phyloP scores from a whole-genome alignment of 2,329 filamentous ascomycete species.

The Pseudogymnoascus sp. region DNA sequence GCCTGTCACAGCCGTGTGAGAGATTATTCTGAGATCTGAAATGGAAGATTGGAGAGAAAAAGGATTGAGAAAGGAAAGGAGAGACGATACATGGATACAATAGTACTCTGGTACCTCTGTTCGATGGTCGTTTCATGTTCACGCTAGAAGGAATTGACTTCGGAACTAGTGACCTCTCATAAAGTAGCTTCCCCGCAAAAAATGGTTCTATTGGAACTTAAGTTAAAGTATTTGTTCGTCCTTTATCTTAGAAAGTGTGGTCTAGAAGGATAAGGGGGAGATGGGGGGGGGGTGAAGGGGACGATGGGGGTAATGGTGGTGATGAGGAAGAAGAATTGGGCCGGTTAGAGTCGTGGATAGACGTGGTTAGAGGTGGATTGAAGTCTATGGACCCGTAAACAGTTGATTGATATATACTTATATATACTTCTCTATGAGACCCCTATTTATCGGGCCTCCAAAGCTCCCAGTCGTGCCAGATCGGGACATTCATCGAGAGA shows the following conservation, averaged over 20 bases:
- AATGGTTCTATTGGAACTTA: background rate
- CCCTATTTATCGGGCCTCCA: background rate
- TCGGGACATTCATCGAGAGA: background rate
- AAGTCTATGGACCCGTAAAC: background rate
- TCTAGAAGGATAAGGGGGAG: background rate
- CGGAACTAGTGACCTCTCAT: background rate
- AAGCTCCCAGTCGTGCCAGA: background rate
- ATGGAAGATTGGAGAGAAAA: background rate
- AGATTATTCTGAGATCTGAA: background rate
- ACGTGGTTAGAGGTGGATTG: background rate
- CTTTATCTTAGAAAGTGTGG: too few species aligned
- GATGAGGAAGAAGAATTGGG: background rate
- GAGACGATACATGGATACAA: background rate
- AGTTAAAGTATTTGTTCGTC: background rate
- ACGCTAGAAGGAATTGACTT: conserved; percentile 1
- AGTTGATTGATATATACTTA: background rate
- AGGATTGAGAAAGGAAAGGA: background rate
- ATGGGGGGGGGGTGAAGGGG: background rate
- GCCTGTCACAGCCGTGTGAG: background rate
- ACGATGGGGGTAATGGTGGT: background rate
- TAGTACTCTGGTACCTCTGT: background rate
- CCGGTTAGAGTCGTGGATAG: background rate
- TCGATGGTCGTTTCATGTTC: background rate
- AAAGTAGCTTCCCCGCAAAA: background rate
- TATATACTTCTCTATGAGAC: background rate